Evolutionary conservation across 305 asterid species (phyloP).

Genomic region (Solanum aculeatissimum): DNA sequence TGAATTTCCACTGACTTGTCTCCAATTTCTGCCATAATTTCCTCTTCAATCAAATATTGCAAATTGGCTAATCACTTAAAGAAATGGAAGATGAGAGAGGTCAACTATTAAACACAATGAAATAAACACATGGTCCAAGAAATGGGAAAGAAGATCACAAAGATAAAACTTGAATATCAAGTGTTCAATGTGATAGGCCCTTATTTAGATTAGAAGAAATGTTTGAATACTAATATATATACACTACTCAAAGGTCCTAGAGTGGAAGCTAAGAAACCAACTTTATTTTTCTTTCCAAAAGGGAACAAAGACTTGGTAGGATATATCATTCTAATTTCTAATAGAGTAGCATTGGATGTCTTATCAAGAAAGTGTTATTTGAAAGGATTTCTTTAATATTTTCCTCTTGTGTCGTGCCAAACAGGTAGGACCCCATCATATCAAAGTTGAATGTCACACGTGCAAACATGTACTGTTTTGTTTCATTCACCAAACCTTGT

Average conservation of each 20-base stretch:
- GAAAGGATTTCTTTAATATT: background rate
- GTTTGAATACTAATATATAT: conserved; percentile 13
- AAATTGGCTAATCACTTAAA: background rate
- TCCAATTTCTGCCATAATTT: conserved; percentile 24
- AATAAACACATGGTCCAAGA: background rate
- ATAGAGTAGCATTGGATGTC: background rate
- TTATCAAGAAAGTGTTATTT: conserved; percentile 7
- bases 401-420: background rate
- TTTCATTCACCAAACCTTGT: background rate
- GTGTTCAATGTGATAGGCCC: conserved; percentile 16
- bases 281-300: conserved; percentile 15
- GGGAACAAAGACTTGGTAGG: conserved; percentile 2
- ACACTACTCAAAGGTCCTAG: conserved; percentile 2
- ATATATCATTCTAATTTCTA: background rate
- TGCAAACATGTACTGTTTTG: background rate
- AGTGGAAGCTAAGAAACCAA: conserved; percentile 42
- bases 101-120: background rate
- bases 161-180: conserved; percentile 25
- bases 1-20: conserved; percentile 14
- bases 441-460: background rate
- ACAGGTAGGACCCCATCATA: conserved; percentile 14
- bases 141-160: background rate
- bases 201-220: background rate
- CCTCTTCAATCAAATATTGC: background rate
- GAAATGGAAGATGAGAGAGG: background rate